phyloP scores from a whole-genome alignment of 176 grass and related monocot genomes.

The Otatea glauca region DNA sequence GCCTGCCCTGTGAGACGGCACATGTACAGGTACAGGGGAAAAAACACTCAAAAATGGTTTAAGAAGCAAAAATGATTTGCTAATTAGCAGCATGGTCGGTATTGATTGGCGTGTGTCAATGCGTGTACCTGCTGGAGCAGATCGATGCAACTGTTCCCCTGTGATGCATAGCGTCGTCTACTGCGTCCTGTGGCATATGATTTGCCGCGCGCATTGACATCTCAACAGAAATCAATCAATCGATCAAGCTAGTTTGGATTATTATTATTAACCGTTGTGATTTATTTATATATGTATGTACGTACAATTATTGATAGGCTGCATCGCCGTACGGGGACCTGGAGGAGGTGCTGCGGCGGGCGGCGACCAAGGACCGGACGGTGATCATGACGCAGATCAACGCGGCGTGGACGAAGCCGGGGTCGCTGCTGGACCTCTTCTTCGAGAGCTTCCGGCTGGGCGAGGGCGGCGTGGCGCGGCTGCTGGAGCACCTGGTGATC shows the following conservation, averaged over 20 bases:
- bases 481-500: conserved; percentile 85
- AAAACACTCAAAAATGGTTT: background rate
- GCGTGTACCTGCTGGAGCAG: background rate
- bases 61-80: background rate
- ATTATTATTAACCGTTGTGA: too few relatives aligned
- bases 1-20: background rate
- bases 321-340: conserved; percentile 59
- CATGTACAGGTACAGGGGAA: background rate
- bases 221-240: background rate
- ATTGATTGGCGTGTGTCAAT: background rate
- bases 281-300: too few relatives aligned
- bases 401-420: conserved; percentile 71
- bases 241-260: background rate
- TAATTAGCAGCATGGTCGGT: background rate
- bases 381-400: conserved; percentile 96
- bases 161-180: too few relatives aligned
- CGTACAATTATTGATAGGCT: background rate
- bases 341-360: conserved; percentile 61
- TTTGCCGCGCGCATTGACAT: background rate
- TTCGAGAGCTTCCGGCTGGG: conserved; percentile 82
- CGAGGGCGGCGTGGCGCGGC: conserved; percentile 56
- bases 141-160: background rate
- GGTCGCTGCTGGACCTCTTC: conserved; percentile 91
- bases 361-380: conserved; percentile 73
- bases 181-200: too few relatives aligned